Conservation (phyloP, 192 early-diverging fungal species). For the Haplosporangium gracile region DNA sequence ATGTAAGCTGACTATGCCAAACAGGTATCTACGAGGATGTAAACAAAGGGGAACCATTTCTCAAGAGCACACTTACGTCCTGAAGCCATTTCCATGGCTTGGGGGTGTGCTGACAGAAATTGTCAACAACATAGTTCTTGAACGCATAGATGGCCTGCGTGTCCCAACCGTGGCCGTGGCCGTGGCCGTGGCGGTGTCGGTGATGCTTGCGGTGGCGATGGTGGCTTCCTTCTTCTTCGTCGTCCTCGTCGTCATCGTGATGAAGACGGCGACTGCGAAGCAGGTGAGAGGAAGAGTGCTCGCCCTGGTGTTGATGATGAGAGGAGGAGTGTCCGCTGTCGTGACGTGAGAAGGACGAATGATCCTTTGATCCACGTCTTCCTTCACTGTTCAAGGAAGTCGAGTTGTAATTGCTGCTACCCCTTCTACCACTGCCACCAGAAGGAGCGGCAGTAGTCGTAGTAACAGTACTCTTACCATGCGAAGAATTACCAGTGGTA, state of each 20-base stretch:
- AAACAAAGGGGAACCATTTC: neutral
- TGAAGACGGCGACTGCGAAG: neutral
- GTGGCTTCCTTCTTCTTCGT: constrained; percentile 1
- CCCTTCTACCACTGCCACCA: neutral
- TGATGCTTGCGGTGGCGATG: neutral
- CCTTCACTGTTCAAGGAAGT: neutral
- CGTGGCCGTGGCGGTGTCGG: neutral
- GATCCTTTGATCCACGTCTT: neutral
- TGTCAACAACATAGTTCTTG: neutral
- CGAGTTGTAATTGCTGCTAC: neutral
- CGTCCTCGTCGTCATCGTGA: neutral
- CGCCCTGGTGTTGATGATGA: neutral
- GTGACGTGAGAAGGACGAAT: neutral
- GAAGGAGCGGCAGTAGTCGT: neutral
- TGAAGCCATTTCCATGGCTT: neutral
- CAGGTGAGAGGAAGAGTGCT: neutral
- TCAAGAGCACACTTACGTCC: neutral
- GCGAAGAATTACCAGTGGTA: constrained; percentile 5
- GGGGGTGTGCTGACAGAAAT: neutral
- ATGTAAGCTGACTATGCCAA: too few relatives aligned
- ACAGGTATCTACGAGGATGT: neutral
- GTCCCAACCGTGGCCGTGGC: neutral
- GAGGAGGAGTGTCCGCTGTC: neutral
- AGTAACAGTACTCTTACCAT: neutral
- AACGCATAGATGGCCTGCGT: neutral